Conservation (phyloP, 306 rosid genomes). For the Trichosanthes truncata region DNA sequence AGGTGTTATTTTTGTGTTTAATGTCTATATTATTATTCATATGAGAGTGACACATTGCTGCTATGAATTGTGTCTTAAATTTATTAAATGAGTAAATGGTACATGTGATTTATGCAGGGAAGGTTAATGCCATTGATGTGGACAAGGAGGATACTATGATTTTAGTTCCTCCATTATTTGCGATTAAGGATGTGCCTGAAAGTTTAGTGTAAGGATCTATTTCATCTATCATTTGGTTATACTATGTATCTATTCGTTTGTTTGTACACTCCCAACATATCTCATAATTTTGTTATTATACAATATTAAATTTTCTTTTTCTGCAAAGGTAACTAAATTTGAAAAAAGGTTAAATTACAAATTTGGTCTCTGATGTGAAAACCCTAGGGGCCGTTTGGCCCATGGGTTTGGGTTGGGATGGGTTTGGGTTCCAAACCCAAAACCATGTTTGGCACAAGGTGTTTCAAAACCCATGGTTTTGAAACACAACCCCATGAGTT, state of each 20-base stretch:
- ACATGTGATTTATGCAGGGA: conserved; percentile 24
- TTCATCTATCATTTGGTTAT: conserved; percentile 11
- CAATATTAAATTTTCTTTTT: not conserved
- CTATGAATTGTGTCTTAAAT: not conserved
- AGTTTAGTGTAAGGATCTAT: conserved; percentile 57
- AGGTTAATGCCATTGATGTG: conserved; percentile 43
- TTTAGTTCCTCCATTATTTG: conserved; percentile 60
- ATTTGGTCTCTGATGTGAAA: too few species aligned
- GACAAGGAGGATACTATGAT: conserved; percentile 79
- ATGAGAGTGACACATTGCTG: not conserved
- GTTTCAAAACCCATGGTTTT: too few species aligned
- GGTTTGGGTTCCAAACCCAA: too few species aligned
- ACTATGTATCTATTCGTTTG: not conserved
- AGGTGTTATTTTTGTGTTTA: conserved; percentile 37
- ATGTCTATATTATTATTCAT: not conserved
- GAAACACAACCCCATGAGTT: too few species aligned
- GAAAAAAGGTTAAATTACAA: not conserved
- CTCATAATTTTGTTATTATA: not conserved
- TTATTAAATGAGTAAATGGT: not conserved
- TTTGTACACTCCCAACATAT: not conserved
- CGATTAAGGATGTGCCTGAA: conserved; percentile 74
- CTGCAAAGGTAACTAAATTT: not conserved
- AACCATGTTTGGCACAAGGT: too few species aligned
- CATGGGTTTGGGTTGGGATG: too few species aligned
- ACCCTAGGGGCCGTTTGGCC: too few species aligned